A percentile compares a stretch with the other conserved stretches of the same genome.
Conservation (phyloP, 1,284 basidiomycete genomes). For the Cutaneotrichosporon sp. region DNA sequence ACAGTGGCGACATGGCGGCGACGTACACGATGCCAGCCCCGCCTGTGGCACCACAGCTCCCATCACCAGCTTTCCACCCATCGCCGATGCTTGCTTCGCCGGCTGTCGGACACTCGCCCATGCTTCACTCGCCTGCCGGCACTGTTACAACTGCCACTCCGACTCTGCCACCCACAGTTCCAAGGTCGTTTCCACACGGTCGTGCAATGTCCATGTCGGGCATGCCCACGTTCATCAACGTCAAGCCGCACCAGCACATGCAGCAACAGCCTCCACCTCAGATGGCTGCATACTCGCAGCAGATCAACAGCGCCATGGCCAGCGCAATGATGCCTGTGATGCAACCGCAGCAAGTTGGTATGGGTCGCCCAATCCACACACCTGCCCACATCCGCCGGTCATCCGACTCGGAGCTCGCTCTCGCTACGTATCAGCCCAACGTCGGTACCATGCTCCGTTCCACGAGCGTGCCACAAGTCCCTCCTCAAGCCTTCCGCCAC, state of each 20-base stretch:
- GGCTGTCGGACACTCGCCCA: slow-evolving; percentile 1
- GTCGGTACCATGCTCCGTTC: slow-evolving; percentile 26
- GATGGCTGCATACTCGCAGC: slow-evolving; percentile 9
- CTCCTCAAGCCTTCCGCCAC: slow-evolving; percentile 13
- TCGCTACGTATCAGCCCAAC: slow-evolving; percentile 18
- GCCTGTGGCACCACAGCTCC: slow-evolving; percentile 12
- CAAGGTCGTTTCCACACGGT: slow-evolving; percentile 1
- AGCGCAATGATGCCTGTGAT: background rate
- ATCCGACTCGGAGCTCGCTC: slow-evolving; percentile 26
- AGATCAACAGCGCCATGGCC: background rate
- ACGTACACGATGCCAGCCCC: slow-evolving; percentile 14
- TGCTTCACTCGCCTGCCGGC: slow-evolving; percentile 3
- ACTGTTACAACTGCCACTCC: slow-evolving; percentile 5
- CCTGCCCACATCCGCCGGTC: slow-evolving; percentile 22
- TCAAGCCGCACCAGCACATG: slow-evolving; percentile 8
- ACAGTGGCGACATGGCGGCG: slow-evolving; percentile 8
- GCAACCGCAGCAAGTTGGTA: slow-evolving; percentile 11
- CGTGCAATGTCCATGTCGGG: slow-evolving; percentile 8
- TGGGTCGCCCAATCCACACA: slow-evolving; percentile 20
- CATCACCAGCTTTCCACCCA: slow-evolving; percentile 1
- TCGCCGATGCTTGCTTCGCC: background rate
- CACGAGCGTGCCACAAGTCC: slow-evolving; percentile 22
- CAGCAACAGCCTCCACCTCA: slow-evolving; percentile 17
- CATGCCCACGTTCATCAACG: slow-evolving; percentile 3
- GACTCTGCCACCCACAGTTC: slow-evolving; percentile 7